Evolutionary conservation across 306 rosid species (phyloP), one percentile per base, ranked within the genome.

Genomic region (Castanea mollissima): DNA sequence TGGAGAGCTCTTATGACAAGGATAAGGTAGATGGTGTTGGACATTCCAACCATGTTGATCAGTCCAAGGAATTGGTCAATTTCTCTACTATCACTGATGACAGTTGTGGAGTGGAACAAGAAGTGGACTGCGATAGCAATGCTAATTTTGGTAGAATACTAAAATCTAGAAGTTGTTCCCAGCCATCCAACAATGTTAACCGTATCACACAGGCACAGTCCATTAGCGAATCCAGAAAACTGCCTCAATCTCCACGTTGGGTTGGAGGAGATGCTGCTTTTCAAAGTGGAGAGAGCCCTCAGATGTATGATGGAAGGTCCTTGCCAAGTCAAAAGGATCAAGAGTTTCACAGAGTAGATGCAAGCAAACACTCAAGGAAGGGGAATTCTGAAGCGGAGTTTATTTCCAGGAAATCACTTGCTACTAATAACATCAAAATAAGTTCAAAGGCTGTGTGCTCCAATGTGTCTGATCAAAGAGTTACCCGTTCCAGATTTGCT

Each of bases 111-210:
- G 62, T 41, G 57, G 54, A 74, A 81, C 52, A 62, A 52, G 31
- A 75, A 79, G 83, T 75, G 46, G 83, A 38, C 64, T 70, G 76
- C 69, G 44, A 68, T 76, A 74, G 71, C 55, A 55, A 70, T 54
- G 35, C 14, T 56, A 21, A 55, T 46, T 71, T 44, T 49, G 55
- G 73, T 52, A 74, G 84, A 76, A 63, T 34, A 75, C 70, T 59
- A 73, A 72, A 80, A 71, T 86, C 51, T 25, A 75, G 86, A 76
- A 83, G 79, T 82, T 76, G 85, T 76, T 75, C 25, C 64, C 78
- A 72, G 73, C 35, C 84, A 35, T 31, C 68, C 19, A 75, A 72
- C 80, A 69, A 80, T 62, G 87, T 63, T 74, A 29, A 77, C 32
- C 68, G 20, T 51, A 73, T 62, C 67, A 79, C 75, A 34, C 73